phyloP scores from a whole-genome alignment of 768 basidiomycete species.

The Suillus fuscotomentosus region DNA sequence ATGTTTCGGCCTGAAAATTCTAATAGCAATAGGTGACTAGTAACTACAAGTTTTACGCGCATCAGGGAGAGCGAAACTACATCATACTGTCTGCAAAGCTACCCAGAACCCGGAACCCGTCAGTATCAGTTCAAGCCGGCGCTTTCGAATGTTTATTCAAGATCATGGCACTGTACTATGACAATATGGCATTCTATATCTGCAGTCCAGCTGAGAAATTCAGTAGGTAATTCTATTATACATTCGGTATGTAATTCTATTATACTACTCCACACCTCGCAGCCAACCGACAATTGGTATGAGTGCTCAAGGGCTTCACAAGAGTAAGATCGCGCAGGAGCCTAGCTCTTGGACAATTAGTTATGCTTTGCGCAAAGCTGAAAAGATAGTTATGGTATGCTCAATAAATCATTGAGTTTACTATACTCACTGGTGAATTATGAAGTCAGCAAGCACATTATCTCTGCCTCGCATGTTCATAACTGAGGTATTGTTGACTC shows the following conservation, averaged over 20 bases:
- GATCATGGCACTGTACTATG: conserved; percentile 60
- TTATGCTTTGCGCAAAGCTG: conserved; percentile 3
- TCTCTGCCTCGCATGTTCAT: conserved; percentile 11
- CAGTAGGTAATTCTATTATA: neutral
- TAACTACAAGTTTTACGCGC: too few species aligned
- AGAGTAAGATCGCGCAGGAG: neutral
- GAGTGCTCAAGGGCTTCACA: neutral
- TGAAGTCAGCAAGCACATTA: conserved; percentile 5
- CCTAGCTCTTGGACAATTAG: neutral
- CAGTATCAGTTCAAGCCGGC: conserved; percentile 83
- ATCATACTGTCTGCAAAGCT: conserved; percentile 99
- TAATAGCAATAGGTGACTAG: too few species aligned
- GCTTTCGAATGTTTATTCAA: conserved; percentile 94
- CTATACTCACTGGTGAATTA: conserved; percentile 5
- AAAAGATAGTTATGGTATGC: neutral
- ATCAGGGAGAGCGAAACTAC: conserved; percentile 96
- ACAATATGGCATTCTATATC: neutral
- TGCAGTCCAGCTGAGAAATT: neutral
- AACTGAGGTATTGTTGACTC: neutral
- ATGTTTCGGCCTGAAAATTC: too few species aligned
- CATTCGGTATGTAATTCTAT: neutral
- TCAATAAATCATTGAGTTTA: neutral
- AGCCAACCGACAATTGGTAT: neutral
- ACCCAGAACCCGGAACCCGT: conserved; percentile 92
- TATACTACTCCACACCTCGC: neutral